Base-by-base conservation (phyloP, 441 rosid genomes). In the Dalechampia spathulata region DNA sequence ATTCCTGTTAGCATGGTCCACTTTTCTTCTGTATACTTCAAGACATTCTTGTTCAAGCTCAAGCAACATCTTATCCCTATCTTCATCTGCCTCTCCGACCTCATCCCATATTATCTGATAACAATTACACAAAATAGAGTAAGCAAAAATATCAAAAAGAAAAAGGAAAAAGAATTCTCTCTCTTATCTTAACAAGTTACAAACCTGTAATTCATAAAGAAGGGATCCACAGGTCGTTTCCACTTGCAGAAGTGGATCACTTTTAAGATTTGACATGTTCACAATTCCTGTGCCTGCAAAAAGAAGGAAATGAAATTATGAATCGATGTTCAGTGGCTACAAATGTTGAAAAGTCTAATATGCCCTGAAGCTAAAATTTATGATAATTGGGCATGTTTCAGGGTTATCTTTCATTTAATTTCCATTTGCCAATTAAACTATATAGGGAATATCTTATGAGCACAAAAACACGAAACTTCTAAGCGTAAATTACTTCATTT, bases 31-130 rank as follows among this genome's bases (percentile, higher is more conserved):
- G 66, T 94, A 94, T 0, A 90, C 96, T 75, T 90, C 87, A 27
- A 94, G 78, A 70, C 98, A 94, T 64, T 94, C 98, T 65, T 73
- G 86, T 66, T 94, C 98, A 36, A 94, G 90, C 78, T 94, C 98
- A 37, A 84, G 82, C 52, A 90, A 63, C 95, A 87, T 83, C 70
- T 80, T 70, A 57, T 90, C 99, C 70, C 91, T 77, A 15, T 90
- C 96, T 21, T 75, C 45, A 59, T 87, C 88, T 2, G 84, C 62
- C 76, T 90, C 99, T 43, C 99, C 99, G 58, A 94, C 95, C 78
- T 94, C 99, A 76, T 94, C 83, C 99, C 99, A 94, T 27, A 90
- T 90, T 46, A 90, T 82, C 99, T 93, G 57, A 50, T 4, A 38
- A 2, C 15, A 8, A 30, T 30, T 30, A 30, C 34, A 30, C 8